phyloP scores from a whole-genome alignment of 2,329 filamentous ascomycete genomes.

The Graphiopsis chlorocephala region DNA sequence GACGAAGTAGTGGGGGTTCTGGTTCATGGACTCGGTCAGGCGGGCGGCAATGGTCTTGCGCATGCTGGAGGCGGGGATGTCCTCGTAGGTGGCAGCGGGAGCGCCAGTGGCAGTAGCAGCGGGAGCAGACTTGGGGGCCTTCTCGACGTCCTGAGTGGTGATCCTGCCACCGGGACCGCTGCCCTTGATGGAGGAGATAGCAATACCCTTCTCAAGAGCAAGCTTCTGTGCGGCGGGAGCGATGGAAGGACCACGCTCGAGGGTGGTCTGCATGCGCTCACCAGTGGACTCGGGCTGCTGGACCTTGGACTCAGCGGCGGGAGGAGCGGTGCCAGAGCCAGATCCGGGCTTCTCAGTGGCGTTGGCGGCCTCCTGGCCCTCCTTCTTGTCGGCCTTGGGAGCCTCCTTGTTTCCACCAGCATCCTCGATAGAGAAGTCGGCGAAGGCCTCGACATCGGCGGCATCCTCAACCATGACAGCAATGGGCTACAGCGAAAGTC shows the following conservation, averaged over 20 bases:
- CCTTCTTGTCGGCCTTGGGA: conserved; percentile 60
- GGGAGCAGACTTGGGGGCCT: conserved; percentile 57
- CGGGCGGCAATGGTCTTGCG: conserved; percentile 96
- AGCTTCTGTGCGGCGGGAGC: conserved; percentile 73
- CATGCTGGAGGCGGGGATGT: conserved; percentile 84
- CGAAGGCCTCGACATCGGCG: conserved; percentile 81
- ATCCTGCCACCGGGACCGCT: conserved; percentile 81
- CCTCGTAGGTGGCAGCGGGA: conserved; percentile 68
- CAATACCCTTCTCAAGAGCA: conserved; percentile 79
- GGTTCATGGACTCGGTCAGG: conserved; percentile 81
- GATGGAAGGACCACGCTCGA: conserved; percentile 77
- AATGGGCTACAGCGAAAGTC: conserved; percentile 67
- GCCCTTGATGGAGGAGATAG: conserved; percentile 77
- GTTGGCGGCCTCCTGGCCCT: conserved; percentile 58
- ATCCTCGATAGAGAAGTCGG: conserved; percentile 82
- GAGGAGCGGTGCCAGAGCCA: conserved; percentile 57
- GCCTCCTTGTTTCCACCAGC: conserved; percentile 78
- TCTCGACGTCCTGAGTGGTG: conserved; percentile 91
- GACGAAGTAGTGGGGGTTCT: conserved; percentile 99
- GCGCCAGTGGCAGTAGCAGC: conserved; percentile 51
- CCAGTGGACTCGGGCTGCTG: conserved; percentile 71
- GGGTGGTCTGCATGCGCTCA: conserved; percentile 75
- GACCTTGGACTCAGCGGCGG: conserved; percentile 49
- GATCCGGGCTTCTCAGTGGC: conserved; percentile 59
- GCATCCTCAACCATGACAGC: conserved; percentile 92